Conservation (phyloP, 2,329 filamentous ascomycete species). For the Uncinocarpus reesii region DNA sequence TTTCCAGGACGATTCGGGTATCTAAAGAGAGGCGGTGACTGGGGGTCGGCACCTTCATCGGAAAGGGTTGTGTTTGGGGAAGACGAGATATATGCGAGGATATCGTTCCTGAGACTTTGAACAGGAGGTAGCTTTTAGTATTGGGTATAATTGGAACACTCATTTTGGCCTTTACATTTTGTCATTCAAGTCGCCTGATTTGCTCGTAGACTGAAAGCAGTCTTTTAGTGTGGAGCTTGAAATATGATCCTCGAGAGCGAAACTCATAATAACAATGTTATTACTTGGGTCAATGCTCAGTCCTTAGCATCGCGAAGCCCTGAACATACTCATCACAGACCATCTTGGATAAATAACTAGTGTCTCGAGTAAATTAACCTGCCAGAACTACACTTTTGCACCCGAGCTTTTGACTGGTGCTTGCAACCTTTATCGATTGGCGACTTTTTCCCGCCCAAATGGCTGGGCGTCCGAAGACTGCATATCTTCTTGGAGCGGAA, state of each 20-base stretch:
- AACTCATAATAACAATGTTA: no score
- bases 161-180: not conserved
- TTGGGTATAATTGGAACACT: not conserved
- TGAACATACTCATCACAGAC: no score
- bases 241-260: not conserved
- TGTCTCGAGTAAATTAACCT: not conserved
- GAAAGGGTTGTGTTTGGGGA: not conserved
- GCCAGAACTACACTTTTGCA: not conserved
- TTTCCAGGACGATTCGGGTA: slow-evolving; percentile 22
- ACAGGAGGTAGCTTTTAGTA: no score
- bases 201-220: not conserved
- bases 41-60: no score
- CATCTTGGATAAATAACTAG: not conserved
- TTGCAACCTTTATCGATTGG: not conserved
- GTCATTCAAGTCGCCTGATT: not conserved
- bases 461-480: not conserved
- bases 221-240: not conserved
- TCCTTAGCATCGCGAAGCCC: no score
- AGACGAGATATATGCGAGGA: not conserved
- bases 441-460: not conserved
- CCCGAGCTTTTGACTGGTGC: not conserved
- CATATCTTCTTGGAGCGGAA: slow-evolving; percentile 3
- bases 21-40: slow-evolving; percentile 14
- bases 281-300: not conserved
- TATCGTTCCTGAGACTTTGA: not conserved